phyloP scores from a whole-genome alignment of 768 basidiomycete species.

The Phlebiopsis gigantea region DNA sequence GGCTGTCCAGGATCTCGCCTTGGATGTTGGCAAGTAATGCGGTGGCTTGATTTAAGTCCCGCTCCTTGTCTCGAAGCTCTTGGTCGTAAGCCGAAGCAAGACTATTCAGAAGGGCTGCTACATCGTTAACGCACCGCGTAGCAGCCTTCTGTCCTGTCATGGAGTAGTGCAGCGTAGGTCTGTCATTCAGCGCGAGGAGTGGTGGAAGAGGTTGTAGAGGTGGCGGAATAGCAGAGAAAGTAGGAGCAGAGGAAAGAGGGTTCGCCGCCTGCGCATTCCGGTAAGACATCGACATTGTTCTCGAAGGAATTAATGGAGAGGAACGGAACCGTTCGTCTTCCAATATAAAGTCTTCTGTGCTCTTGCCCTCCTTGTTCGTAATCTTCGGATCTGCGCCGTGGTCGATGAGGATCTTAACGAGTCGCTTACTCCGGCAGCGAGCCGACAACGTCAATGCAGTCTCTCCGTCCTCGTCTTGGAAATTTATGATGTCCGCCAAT shows the following conservation, averaged over 20 bases:
- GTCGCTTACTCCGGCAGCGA: conserved; percentile 88
- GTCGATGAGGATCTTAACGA: conserved; percentile 93
- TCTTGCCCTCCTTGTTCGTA: conserved; percentile 91
- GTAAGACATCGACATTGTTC: conserved; percentile 62
- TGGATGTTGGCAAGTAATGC: conserved; percentile 83
- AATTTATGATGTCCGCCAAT: conserved; percentile 96
- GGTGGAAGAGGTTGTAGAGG: background rate
- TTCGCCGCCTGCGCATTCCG: conserved; percentile 63
- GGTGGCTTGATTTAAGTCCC: conserved; percentile 86
- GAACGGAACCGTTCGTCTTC: conserved; percentile 97
- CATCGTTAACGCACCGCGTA: conserved; percentile 79
- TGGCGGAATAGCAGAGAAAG: conserved; percentile 33
- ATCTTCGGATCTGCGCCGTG: conserved; percentile 96
- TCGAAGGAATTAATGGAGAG: conserved; percentile 76
- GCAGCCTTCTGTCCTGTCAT: conserved; percentile 81
- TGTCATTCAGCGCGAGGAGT: conserved; percentile 36
- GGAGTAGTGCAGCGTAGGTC: conserved; percentile 79
- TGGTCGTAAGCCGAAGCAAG: conserved; percentile 88
- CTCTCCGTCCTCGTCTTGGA: conserved; percentile 98
- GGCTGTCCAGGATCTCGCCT: conserved; percentile 83
- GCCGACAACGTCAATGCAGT: conserved; percentile 97
- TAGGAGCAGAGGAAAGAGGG: conserved; percentile 36
- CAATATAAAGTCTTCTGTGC: conserved; percentile 96
- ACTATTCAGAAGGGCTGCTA: conserved; percentile 80
- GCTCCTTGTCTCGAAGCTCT: conserved; percentile 87